A percentile compares a stretch with the other conserved stretches of the same genome.
Conservation (phyloP, 768 basidiomycete species). For the Phylloporus arenicola region DNA sequence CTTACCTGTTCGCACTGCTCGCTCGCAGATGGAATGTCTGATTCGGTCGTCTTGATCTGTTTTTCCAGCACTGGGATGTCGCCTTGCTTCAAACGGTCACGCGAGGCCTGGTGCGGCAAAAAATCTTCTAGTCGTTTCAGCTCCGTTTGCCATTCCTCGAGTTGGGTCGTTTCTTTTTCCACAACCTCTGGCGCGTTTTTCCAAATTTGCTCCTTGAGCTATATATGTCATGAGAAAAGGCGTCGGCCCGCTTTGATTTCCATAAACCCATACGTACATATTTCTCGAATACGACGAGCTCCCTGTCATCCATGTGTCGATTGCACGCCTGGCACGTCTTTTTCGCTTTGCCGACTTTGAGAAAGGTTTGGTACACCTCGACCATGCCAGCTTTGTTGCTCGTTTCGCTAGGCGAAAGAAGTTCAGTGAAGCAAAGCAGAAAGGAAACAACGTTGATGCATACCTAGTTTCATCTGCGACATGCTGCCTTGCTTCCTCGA, state of each 20-base stretch:
- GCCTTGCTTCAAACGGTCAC: slow-evolving; percentile 46
- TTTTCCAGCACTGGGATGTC: slow-evolving; percentile 68
- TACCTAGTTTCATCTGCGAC: slow-evolving; percentile 21
- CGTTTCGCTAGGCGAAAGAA: slow-evolving; percentile 10
- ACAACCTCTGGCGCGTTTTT: slow-evolving; percentile 45
- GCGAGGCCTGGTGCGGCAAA: slow-evolving; percentile 49
- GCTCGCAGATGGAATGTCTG: slow-evolving; percentile 47
- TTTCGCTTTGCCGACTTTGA: slow-evolving; percentile 54
- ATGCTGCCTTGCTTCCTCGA: slow-evolving; percentile 33
- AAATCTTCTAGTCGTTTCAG: slow-evolving; percentile 53
- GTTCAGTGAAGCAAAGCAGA: neutral
- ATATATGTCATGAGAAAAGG: neutral
- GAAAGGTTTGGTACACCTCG: slow-evolving; percentile 48
- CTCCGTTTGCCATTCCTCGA: slow-evolving; percentile 57
- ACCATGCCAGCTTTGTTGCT: slow-evolving; percentile 32
- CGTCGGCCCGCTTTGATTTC: neutral
- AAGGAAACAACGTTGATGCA: neutral
- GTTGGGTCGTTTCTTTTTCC: slow-evolving; percentile 29
- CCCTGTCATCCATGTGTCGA: slow-evolving; percentile 53
- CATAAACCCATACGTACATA: slow-evolving; percentile 42
- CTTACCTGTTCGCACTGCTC: slow-evolving; percentile 59
- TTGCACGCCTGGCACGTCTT: slow-evolving; percentile 75
- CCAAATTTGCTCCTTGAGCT: slow-evolving; percentile 65
- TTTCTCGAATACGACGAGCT: slow-evolving; percentile 59
- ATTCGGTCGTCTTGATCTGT: slow-evolving; percentile 54